Evolutionary conservation across 306 rosid species (phyloP).

Genomic region (Gastrolobium villosum): DNA sequence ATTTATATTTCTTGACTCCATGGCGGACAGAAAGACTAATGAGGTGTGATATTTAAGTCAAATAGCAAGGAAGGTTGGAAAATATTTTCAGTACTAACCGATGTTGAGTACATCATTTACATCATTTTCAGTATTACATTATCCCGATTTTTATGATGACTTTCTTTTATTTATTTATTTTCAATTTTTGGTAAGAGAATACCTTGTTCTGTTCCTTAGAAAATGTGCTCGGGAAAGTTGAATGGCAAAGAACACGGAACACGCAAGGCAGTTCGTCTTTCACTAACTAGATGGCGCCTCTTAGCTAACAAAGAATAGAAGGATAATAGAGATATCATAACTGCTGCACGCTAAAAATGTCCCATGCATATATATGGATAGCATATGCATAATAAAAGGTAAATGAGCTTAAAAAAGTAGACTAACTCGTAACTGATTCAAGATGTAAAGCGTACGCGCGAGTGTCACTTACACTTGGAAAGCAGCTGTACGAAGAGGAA

Average conservation of each 20-base stretch:
- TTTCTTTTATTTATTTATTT: too few species aligned
- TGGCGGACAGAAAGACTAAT: conserved; percentile 8
- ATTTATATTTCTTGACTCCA: background rate
- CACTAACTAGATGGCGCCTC: conserved; percentile 42
- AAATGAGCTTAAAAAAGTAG: too few species aligned
- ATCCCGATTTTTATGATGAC: too few species aligned
- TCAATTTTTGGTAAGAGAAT: too few species aligned
- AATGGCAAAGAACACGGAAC: conserved; percentile 24
- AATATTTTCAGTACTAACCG: too few species aligned
- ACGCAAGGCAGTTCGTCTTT: conserved; percentile 36
- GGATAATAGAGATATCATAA: conserved; percentile 5
- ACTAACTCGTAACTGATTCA: too few species aligned
- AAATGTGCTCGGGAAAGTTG: background rate
- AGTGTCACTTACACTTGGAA: conserved; percentile 14
- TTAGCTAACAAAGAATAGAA: conserved; percentile 22
- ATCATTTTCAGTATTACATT: too few species aligned
- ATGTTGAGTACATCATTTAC: too few species aligned
- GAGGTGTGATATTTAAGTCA: conserved; percentile 10
- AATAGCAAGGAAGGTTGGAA: background rate
- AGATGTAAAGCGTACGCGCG: too few species aligned
- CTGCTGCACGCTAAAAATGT: conserved; percentile 26
- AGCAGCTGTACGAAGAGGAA: background rate
- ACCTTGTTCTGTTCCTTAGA: too few species aligned
- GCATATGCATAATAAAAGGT: too few species aligned
- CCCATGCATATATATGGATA: too few species aligned